Base-by-base conservation (phyloP, 2,329 filamentous ascomycete species). In the Phaeosphaeria sp. region DNA sequence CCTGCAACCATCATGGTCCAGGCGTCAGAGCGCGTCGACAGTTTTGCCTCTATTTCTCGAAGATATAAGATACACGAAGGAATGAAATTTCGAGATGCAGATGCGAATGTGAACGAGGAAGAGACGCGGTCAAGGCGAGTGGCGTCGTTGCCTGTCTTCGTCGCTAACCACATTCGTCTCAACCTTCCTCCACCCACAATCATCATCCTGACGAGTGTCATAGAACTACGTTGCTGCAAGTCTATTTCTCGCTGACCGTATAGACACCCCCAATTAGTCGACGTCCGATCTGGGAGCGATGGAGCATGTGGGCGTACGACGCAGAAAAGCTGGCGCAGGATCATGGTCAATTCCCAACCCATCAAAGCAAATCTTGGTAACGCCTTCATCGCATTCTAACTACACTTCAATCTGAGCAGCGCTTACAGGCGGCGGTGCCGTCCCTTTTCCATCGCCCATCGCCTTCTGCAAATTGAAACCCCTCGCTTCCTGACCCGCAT, bases 401-500 rank as follows among this genome's bases (percentile, higher is more conserved):
- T 49, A 49, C 33, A 40, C 47, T 17, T 49, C 33, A 40, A 49
- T 21, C 47, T 40, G 27, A 2, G 27, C 47, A 30, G 27, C 11
- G 7, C 27, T 17, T 9, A 15, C 27, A 40, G 27, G n/a, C 7
- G 24, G 25, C n/a, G n/a, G n/a, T 11, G 36, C 21, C 2, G 18
- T 17, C 33, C 4, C 30, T 30, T 49, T 49, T 18, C 47, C 47
- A 49, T 51, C 49, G 17, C 30, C 36, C 48, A 50, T 22, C 8
- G 33, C 22, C 17, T 50, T 44, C 49, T 51, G 49, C 43, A 67
- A 30, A 55, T 61, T 56, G 44, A 67, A 67, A 1, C 66, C 65
- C 51, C 50, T 40, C 7, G 56, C 59, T 24, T 63, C 58, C 53
- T 56, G 57, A 3, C 49, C 49, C 60, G 60, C 25, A 67, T 82